These are phyloP conservation scores for Phytopythium ostracodes DNA, from an alignment of 352 stramenopile genomes.

Conservation along the genomic window DNA sequence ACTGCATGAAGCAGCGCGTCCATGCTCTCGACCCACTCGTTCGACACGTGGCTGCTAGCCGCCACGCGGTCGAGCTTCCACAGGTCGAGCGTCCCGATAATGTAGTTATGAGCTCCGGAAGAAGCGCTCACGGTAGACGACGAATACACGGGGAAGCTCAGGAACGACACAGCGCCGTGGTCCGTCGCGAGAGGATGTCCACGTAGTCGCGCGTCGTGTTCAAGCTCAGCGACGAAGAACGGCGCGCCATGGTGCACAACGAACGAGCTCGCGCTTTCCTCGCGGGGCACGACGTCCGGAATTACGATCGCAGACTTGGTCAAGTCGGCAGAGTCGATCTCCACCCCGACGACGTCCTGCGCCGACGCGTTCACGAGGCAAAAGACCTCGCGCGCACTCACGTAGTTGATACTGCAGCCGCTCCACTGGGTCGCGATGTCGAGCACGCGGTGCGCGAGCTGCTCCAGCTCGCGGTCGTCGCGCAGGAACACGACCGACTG, in stretches of 20 bases:
- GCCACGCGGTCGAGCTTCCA: constrained; percentile 51
- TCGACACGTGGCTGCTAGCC: constrained; percentile 57
- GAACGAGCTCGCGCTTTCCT: constrained; percentile 69
- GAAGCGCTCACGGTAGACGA: constrained; percentile 12
- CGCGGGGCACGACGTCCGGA: constrained; percentile 51
- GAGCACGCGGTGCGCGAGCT: constrained; percentile 42
- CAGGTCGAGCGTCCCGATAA: constrained; percentile 68
- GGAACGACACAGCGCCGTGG: constrained; percentile 44
- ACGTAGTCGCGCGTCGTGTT: constrained; percentile 56
- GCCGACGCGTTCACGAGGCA: constrained; percentile 54
- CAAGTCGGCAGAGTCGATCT: constrained; percentile 23
- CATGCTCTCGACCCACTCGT: constrained; percentile 47
- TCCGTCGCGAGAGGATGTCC: constrained; percentile 67
- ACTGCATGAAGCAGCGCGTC: constrained; percentile 33
- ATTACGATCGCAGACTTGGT: constrained; percentile 36
- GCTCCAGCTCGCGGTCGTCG: constrained; percentile 45
- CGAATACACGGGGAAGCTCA: constrained; percentile 72
- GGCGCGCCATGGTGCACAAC: constrained; percentile 55
- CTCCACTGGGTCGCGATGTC: constrained; percentile 61
- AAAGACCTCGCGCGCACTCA: constrained; percentile 53
- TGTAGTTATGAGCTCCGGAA: constrained; percentile 18
- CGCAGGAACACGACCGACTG: constrained; percentile 56
- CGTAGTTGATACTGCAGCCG: constrained; percentile 65
- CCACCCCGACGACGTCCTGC: constrained; percentile 23
- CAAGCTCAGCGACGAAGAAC: constrained; percentile 67